Conservation (phyloP, 2,329 filamentous ascomycete species). For the Penicillium decumbens region DNA sequence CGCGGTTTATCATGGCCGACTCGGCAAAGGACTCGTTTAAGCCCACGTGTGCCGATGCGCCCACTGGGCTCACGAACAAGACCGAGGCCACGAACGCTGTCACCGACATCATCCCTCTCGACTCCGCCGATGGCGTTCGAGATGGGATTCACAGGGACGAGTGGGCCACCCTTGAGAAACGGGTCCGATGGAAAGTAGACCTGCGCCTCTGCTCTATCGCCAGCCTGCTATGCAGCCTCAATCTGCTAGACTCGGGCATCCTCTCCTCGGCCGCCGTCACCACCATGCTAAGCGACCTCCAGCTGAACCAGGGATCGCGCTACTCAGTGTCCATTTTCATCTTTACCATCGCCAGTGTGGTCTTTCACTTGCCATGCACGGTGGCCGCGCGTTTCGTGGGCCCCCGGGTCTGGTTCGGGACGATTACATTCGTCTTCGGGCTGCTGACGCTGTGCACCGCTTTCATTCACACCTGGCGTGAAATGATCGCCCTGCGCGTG, state of each 20-base stretch:
- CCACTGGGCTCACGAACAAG: not conserved
- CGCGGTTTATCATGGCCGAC: not conserved
- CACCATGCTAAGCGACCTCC: conserved; percentile 61
- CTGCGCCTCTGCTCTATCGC: conserved; percentile 65
- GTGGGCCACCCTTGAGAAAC: conserved; percentile 38
- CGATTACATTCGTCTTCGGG: conserved; percentile 58
- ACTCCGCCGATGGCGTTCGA: too few relatives aligned
- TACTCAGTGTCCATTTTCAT: conserved; percentile 68
- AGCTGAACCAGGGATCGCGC: conserved; percentile 56
- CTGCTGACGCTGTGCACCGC: conserved; percentile 64
- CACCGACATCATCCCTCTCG: not conserved
- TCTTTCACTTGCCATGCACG: conserved; percentile 65
- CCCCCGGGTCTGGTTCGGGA: conserved; percentile 58
- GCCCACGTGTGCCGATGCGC: not conserved
- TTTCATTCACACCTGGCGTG: conserved; percentile 62
- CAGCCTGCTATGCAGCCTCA: conserved; percentile 64
- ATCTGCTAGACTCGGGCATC: conserved; percentile 65
- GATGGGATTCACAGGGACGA: conserved; percentile 9
- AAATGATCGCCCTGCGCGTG: conserved; percentile 65
- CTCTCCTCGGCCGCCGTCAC: conserved; percentile 67
- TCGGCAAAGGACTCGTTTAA: not conserved
- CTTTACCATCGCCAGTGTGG: conserved; percentile 64
- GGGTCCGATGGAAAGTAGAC: conserved; percentile 60
- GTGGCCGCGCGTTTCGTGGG: conserved; percentile 62
- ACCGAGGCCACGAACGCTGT: not conserved